Evolutionary conservation across 73 alveolate genomes (phyloP).

Genomic region (Tetrahymena borealis): DNA sequence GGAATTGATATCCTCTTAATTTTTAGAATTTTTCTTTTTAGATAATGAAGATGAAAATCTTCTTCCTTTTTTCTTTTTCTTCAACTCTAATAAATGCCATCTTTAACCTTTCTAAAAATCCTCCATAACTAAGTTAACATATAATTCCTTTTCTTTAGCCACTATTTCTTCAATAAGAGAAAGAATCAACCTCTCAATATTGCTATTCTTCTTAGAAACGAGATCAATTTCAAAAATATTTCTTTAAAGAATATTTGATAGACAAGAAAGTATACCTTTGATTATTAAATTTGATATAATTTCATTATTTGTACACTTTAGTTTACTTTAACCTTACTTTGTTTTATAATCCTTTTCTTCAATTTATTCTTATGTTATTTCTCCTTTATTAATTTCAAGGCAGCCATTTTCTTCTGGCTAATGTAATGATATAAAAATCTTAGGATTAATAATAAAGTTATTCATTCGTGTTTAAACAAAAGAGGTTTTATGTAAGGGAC

Average conservation of each 20-base stretch:
- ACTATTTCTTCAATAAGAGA: background rate
- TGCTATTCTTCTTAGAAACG: background rate
- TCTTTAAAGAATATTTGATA: background rate
- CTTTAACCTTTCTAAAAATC: background rate
- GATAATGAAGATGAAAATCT: background rate
- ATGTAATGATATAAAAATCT: background rate
- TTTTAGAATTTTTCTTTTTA: background rate
- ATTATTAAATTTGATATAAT: background rate
- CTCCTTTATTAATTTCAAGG: background rate
- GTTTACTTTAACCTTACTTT: background rate
- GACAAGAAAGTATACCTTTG: background rate
- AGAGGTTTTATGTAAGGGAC: background rate
- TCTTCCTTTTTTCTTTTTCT: background rate
- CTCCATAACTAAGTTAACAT: background rate
- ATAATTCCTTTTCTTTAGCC: background rate
- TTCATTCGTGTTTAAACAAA: background rate
- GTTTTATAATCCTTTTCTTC: background rate
- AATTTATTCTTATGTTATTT: background rate
- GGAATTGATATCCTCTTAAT: background rate
- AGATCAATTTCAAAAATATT: background rate
- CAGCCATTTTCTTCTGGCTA: background rate
- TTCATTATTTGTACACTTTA: background rate
- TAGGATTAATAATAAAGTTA: background rate
- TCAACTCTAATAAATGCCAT: background rate
- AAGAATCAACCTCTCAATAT: background rate